Evolutionary conservation across 805 yeast genomes (phyloP).

Genomic region (Grigorovia humatica): DNA sequence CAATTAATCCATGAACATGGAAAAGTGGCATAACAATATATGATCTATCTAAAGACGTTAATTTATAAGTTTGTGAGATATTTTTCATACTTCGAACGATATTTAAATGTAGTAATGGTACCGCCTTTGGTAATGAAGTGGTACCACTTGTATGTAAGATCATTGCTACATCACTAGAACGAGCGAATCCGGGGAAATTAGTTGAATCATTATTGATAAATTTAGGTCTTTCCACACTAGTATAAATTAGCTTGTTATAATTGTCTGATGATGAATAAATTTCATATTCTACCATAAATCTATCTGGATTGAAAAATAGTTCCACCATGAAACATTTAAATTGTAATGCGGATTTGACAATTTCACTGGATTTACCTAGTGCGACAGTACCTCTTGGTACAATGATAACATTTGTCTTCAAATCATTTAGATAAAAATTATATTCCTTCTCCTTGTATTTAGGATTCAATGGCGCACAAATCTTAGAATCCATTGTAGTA

Average conservation of each 20-base stretch:
- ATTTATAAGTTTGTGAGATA: conserved; percentile 47
- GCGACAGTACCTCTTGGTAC: conserved; percentile 44
- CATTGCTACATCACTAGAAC: conserved; percentile 47
- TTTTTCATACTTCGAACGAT: conserved; percentile 49
- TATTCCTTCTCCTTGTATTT: conserved; percentile 51
- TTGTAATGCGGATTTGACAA: conserved; percentile 41
- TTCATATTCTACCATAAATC: conserved; percentile 35
- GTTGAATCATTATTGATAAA: conserved; percentile 22
- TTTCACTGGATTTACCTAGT: conserved; percentile 27
- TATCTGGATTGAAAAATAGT: conserved; percentile 34
- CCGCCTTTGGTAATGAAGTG: conserved; percentile 68
- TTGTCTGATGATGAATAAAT: conserved; percentile 22
- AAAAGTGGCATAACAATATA: conserved; percentile 69
- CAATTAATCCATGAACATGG: conserved; percentile 67
- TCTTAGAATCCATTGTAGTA: conserved; percentile 42
- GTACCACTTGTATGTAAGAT: conserved; percentile 69
- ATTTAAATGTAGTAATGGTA: conserved; percentile 57
- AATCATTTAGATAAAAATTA: conserved; percentile 53
- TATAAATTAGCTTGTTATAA: conserved; percentile 15
- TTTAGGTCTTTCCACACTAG: conserved; percentile 23
- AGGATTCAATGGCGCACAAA: conserved; percentile 64
- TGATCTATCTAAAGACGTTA: conserved; percentile 40
- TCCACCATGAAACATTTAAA: conserved; percentile 43
- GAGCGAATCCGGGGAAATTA: conserved; percentile 34
- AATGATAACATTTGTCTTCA: conserved; percentile 45